phyloP scores from a whole-genome alignment of 306 rosid genomes.

The Rosa rugosa region DNA sequence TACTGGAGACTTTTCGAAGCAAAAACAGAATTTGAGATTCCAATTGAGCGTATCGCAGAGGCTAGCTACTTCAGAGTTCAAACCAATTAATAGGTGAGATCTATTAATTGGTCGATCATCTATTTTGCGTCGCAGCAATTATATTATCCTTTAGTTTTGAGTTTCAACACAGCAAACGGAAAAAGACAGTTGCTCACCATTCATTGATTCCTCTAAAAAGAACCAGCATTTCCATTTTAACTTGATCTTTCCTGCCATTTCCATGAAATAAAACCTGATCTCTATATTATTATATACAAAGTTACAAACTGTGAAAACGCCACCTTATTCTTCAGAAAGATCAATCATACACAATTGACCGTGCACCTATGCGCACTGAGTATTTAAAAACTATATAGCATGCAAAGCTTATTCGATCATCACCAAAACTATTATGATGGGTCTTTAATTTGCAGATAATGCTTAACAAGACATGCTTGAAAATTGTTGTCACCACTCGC shows the following conservation, averaged over 20 bases:
- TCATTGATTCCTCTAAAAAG: neutral
- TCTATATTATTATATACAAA: neutral
- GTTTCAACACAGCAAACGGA: neutral
- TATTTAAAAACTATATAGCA: neutral
- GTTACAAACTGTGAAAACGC: neutral
- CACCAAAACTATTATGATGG: neutral
- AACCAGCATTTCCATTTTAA: neutral
- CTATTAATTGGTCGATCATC: constrained; percentile 15
- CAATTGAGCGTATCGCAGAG: neutral
- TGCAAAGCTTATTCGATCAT: neutral
- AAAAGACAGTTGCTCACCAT: neutral
- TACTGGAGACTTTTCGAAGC: neutral
- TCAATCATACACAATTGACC: neutral
- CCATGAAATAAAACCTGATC: neutral
- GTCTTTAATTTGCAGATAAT: neutral
- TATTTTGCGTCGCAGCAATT: constrained; percentile 5
- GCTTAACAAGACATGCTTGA: neutral
- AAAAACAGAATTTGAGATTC: constrained; percentile 29
- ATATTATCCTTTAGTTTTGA: neutral
- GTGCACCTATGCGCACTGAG: neutral
- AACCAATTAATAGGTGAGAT: no score
- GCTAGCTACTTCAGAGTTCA: neutral
- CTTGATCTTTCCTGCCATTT: constrained; percentile 2
- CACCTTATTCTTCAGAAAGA: neutral
- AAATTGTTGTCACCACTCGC: neutral